These are phyloP conservation scores for Zygnema cylindricum DNA, from an alignment of 139 green algal genomes.

Conservation along the genomic window DNA sequence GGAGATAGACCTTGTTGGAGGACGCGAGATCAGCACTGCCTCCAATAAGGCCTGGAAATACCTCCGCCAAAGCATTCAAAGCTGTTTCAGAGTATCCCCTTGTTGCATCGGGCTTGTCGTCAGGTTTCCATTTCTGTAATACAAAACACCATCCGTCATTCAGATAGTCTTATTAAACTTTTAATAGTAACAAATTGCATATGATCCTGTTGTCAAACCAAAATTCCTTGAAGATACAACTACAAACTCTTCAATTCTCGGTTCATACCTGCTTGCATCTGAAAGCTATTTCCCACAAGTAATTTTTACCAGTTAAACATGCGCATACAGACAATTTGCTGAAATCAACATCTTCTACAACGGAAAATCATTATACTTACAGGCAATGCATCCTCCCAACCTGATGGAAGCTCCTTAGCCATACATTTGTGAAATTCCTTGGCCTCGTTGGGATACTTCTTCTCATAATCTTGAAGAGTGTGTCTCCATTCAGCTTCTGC, in stretches of 20 bases:
- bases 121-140: constrained; percentile 72
- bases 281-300: too few relatives aligned
- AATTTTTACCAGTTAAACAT: too few relatives aligned
- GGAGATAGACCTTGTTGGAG: constrained; percentile 98
- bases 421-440: constrained; percentile 81
- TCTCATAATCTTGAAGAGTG: constrained; percentile 68
- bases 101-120: constrained; percentile 94
- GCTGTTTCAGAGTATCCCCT: constrained; percentile 90
- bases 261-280: too few relatives aligned
- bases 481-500: constrained; percentile 81
- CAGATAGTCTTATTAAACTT: too few relatives aligned
- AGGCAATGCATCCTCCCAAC: constrained; percentile 85
- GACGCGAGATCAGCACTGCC: constrained; percentile 94
- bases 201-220: too few relatives aligned
- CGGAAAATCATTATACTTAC: too few relatives aligned
- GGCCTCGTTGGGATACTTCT: constrained; percentile 79
- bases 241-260: too few relatives aligned
- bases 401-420: constrained; percentile 77
- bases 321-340: constrained; percentile 18
- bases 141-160: too few relatives aligned
- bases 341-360: too few relatives aligned
- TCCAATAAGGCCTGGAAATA: constrained; percentile 89
- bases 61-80: constrained; percentile 88
- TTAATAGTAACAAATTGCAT: too few relatives aligned
- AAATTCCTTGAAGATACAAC: too few relatives aligned